Evolutionary conservation across 768 basidiomycete genomes (phyloP), one percentile per base, ranked within the genome.

Genomic region (Dacryopinax primogenitus): DNA sequence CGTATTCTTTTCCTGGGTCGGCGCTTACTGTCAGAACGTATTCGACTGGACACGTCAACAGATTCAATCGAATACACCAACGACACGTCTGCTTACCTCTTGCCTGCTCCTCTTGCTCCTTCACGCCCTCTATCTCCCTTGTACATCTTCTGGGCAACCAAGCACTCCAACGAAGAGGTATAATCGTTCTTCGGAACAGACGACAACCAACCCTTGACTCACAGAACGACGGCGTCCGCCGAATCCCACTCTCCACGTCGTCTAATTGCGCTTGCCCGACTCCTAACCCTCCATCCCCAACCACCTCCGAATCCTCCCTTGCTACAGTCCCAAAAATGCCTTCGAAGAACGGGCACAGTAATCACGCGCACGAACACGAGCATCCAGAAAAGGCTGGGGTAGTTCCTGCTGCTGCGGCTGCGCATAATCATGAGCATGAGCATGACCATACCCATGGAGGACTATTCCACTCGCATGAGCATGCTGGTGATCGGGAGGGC

Each of bases 391-490:
- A 58, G 51, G 30, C 51, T n/a, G n/a, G n/a, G n/a, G n/a, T n/a
- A n/a, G n/a, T n/a, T n/a, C n/a, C n/a, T n/a, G n/a, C n/a, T n/a
- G n/a, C n/a, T n/a, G n/a, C n/a, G 7, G 41, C 7, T 4, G 51
- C 23, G 51, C 63, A 67, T 37, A 30, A 67, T 1, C 70, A 76
- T 44, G 70, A 74, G 39, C 63, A 66, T 15, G 73, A 78, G 35
- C 65, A 75, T 65, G 72, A 68, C 39, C 80, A 84, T 70, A 71
- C 79, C 1, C 86, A 87, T 73, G 81, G 83, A 3, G 83, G 84
- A 28, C 71, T 86, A 68, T 85, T 86, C 70, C 77, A 79, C 44
- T 65, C 69, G 0, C 87, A 87, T 71, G 81, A 83, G 13, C 86
- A 87, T 71, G 81, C 83, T 21, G 85, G 39, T 33, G 33, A 86